Base-by-base conservation (phyloP, 306 rosid species). In the Potentilla sterilis region DNA sequence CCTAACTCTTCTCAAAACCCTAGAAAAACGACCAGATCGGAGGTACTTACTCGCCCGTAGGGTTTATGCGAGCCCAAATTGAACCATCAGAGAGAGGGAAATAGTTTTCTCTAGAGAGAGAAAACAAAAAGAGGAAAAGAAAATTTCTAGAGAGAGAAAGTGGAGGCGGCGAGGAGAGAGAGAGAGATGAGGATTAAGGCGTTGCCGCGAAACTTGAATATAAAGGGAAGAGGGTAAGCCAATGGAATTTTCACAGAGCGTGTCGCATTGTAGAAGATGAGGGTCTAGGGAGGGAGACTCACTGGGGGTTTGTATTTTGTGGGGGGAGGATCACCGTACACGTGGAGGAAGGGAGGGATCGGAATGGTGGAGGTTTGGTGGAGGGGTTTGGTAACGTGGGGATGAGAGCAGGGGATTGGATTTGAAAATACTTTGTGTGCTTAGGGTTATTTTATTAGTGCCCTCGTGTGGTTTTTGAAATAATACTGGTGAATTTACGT, bases 181-280 rank as follows among this genome's bases (percentile, higher is more conserved):
- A 63, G 64, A 78, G 69, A 62, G 69, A 62, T n/a, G 40, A 35
- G 48, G 12, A 49, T 37, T 28, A 21, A 62, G 41, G 77, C 68
- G 80, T 91, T 91, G 92, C 97, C 97, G 96, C 96, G 97, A 92
- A 92, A 89, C 91, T 89, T 91, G 87, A 89, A 91, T 82, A 72
- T 22, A 84, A 49, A 54, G 76, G 78, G 16, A 51, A 64, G 81
- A 52, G 52, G 63, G n/a, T 1, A 81, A 54, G 69, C 86, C 88
- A 80, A 79, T 79, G 22, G 7, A 22, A 28, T 22, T 24, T 54
- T 28, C 62, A 55, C 32, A 55, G 64, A 3, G 37, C 2, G 6
- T 28, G 9, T 13, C 12, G 16, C 41, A 24, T 28, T 51, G 72
- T 18, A 13, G 72, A 57, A 75, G 85, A 52, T 24, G 83, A 66